These are phyloP conservation scores for Truncatella angustata DNA, from an alignment of 2,329 filamentous ascomycete genomes.

Conservation along the genomic window DNA sequence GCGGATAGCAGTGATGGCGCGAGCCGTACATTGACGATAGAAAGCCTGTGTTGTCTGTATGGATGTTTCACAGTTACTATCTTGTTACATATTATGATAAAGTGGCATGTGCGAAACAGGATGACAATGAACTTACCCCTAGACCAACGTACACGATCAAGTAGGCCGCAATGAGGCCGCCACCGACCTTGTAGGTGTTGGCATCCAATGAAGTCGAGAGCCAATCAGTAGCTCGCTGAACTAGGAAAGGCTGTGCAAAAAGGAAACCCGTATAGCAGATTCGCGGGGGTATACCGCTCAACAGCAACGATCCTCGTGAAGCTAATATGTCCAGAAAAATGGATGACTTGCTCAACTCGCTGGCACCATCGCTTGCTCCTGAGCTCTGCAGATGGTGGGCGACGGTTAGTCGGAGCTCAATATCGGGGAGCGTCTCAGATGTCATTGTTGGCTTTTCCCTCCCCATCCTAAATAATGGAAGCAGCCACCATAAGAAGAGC, in stretches of 20 bases:
- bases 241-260: neutral
- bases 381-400: neutral
- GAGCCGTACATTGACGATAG: conserved; percentile 4
- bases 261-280: neutral
- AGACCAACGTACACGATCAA: neutral
- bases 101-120: no score
- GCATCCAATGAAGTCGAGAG: neutral
- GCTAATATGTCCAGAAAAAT: neutral
- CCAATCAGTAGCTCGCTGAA: neutral
- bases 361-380: neutral
- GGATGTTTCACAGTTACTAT: no score
- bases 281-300: neutral
- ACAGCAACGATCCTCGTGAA: neutral
- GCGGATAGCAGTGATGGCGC: conserved; percentile 1
- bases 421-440: neutral
- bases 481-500: neutral
- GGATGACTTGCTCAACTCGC: neutral
- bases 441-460: neutral
- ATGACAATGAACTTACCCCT: no score
- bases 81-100: no score
- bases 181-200: neutral
- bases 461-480: neutral
- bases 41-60: neutral
- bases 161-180: neutral
- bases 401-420: neutral